phyloP scores from a whole-genome alignment of 176 grass and related monocot species.

The Canna indica region DNA sequence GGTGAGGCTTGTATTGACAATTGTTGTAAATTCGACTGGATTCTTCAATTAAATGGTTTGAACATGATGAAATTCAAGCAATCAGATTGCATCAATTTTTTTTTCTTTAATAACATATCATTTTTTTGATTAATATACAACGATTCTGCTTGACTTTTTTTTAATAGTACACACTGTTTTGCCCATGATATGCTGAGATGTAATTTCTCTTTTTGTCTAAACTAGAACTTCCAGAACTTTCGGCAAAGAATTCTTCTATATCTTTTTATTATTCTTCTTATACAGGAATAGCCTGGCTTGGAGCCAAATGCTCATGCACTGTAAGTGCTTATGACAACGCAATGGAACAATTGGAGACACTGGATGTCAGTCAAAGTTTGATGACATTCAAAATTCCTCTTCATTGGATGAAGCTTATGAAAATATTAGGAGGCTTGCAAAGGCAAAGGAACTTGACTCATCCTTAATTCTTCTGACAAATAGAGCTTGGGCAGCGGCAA shows the following conservation, averaged over 20 bases:
- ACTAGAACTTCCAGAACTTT: neutral
- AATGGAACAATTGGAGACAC: conserved; percentile 48
- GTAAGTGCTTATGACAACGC: conserved; percentile 76
- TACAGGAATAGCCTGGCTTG: conserved; percentile 70
- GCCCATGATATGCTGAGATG: neutral
- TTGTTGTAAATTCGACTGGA: neutral
- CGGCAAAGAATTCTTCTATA: no score
- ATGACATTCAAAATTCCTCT: conserved; percentile 76
- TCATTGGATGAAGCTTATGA: conserved; percentile 64
- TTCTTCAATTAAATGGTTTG: neutral
- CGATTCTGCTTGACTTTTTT: no score
- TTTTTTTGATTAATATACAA: neutral
- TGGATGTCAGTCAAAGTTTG: conserved; percentile 75
- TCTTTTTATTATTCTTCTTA: conserved; percentile 24
- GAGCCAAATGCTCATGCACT: conserved; percentile 78
- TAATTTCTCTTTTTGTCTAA: neutral
- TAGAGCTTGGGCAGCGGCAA: conserved; percentile 77
- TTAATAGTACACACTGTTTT: neutral
- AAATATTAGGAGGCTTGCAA: conserved; percentile 65
- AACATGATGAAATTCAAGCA: neutral
- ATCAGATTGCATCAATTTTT: neutral
- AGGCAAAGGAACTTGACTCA: conserved; percentile 83
- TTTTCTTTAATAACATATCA: neutral
- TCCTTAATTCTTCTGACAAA: conserved; percentile 87
- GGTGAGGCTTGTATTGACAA: neutral